phyloP scores from a whole-genome alignment of 768 basidiomycete species.

The Tulasnella sp. region DNA sequence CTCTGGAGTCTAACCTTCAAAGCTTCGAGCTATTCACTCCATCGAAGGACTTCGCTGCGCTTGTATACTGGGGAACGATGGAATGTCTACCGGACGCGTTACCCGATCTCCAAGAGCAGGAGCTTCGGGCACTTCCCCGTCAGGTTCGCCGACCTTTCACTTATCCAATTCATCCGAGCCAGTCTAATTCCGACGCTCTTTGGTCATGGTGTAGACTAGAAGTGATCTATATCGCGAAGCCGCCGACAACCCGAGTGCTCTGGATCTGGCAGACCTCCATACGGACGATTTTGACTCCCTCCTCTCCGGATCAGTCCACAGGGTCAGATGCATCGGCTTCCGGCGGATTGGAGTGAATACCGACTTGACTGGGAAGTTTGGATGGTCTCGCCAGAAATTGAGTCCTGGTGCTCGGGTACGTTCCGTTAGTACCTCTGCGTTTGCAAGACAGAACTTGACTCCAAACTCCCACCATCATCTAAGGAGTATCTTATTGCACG shows the following conservation, averaged over 20 bases:
- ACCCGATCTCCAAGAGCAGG: neutral
- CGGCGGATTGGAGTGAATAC: neutral
- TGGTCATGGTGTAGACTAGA: neutral
- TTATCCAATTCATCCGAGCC: neutral
- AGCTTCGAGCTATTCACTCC: neutral
- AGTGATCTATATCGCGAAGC: neutral
- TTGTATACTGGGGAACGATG: neutral
- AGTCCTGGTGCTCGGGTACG: neutral
- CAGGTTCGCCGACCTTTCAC: neutral
- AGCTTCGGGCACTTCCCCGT: neutral
- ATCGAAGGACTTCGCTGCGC: neutral
- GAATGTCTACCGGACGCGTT: neutral
- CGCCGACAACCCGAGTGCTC: neutral
- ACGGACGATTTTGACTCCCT: neutral
- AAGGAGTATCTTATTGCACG: neutral
- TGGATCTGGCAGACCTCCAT: neutral
- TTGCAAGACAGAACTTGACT: neutral
- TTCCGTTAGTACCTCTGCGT: neutral
- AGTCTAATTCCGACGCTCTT: neutral
- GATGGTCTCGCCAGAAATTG: conserved; percentile 10
- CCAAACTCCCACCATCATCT: neutral
- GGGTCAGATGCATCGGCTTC: neutral
- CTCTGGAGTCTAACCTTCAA: neutral
- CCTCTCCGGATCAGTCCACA: neutral
- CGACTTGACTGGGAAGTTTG: neutral